These are phyloP conservation scores for Schizophyllum commune DNA, from an alignment of 1,284 basidiomycete species.

Conservation along the genomic window DNA sequence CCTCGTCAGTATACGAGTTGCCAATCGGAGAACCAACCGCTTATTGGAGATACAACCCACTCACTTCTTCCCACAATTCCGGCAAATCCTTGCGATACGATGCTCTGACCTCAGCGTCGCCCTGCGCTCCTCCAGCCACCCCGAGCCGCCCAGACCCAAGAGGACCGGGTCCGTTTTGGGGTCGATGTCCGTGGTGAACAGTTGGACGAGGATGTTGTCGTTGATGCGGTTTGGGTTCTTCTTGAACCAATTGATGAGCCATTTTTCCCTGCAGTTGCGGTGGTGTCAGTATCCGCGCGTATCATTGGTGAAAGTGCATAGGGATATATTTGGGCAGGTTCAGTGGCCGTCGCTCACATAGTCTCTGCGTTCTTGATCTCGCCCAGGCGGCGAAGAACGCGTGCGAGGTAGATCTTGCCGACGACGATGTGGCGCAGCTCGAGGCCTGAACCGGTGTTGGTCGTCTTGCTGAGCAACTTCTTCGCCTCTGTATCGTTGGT, in stretches of 20 bases:
- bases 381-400: not conserved
- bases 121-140: conserved; percentile 10
- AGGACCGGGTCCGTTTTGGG: conserved; percentile 6
- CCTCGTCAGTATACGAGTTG: not conserved
- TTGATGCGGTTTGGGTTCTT: conserved; percentile 5
- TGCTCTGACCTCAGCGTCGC: conserved; percentile 5
- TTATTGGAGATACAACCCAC: not conserved
- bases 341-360: not conserved
- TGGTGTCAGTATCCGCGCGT: no score
- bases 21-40: no score
- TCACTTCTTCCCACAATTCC: conserved; percentile 4
- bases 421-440: not conserved
- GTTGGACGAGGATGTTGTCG: conserved; percentile 2
- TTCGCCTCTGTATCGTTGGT: conserved; percentile 5
- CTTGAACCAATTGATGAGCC: conserved; percentile 9
- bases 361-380: not conserved
- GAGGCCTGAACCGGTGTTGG: not conserved
- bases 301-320: no score
- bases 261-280: conserved; percentile 5
- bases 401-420: not conserved
- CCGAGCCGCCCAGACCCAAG: conserved; percentile 7
- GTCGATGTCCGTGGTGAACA: not conserved
- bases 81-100: conserved; percentile 3
- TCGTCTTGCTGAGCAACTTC: conserved; percentile 2
- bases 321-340: no score